Conservation (phyloP, 495 filamentous ascomycete genomes). For the Bombardia bombarda region DNA sequence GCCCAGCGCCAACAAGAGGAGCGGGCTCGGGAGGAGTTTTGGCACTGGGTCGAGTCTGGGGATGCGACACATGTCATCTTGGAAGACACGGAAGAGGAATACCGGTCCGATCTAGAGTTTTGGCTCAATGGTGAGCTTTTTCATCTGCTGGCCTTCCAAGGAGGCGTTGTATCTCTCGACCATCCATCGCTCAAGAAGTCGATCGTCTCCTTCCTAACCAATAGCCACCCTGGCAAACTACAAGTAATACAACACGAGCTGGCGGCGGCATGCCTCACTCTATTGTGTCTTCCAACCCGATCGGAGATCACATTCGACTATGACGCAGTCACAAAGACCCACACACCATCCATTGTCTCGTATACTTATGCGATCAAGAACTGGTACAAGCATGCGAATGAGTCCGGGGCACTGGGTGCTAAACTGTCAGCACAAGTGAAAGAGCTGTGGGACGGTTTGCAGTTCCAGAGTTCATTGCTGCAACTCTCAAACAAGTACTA, state of each 20-base stretch:
- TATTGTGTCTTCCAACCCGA: background rate
- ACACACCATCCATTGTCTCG: background rate
- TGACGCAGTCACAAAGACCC: background rate
- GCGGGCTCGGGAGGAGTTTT: slow-evolving; percentile 1
- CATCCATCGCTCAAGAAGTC: slow-evolving; percentile 2
- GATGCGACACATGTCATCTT: background rate
- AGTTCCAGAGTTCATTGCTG: background rate
- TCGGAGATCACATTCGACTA: slow-evolving; percentile 1
- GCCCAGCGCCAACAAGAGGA: slow-evolving; percentile 1
- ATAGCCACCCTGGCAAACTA: background rate
- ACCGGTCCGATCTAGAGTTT: background rate
- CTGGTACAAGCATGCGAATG: slow-evolving; percentile 4
- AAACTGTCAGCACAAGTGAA: background rate
- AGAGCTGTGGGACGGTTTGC: slow-evolving; percentile 1
- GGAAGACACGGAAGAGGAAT: background rate
- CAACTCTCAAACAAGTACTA: background rate
- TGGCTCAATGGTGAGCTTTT: slow-evolving; percentile 4
- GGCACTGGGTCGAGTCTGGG: background rate
- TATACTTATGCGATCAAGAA: slow-evolving; percentile 5
- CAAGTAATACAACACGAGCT: slow-evolving; percentile 1
- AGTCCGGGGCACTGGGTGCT: background rate
- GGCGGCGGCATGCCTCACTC: slow-evolving; percentile 1
- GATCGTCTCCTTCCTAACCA: background rate
- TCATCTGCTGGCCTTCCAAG: background rate
- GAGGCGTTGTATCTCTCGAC: slow-evolving; percentile 1